These are phyloP conservation scores for Sequoiadendron giganteum DNA, from an alignment of 75 land plant species.

Conservation along the genomic window DNA sequence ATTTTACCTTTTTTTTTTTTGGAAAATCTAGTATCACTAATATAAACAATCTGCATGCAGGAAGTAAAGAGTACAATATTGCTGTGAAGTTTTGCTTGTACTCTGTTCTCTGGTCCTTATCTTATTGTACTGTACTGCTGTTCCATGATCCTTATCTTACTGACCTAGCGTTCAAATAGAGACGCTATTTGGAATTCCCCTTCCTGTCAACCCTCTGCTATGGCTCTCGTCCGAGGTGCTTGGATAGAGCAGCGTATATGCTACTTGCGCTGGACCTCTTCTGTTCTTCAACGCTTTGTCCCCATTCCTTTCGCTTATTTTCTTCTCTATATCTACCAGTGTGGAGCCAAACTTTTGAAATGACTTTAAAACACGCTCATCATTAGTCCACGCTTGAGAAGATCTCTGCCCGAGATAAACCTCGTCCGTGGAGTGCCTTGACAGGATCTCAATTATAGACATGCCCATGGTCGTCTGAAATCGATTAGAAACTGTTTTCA, in stretches of 20 bases:
- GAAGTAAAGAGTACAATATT: too few relatives aligned
- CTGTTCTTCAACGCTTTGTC: conserved; percentile 25
- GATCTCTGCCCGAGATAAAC: conserved; percentile 32
- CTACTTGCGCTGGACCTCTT: conserved; percentile 21
- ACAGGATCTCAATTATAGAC: conserved; percentile 16
- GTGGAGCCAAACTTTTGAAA: conserved; percentile 17
- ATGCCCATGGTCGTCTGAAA: conserved; percentile 28
- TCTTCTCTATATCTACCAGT: conserved; percentile 16
- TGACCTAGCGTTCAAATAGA: conserved; percentile 8
- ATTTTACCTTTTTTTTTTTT: too few relatives aligned
- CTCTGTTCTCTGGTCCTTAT: too few relatives aligned
- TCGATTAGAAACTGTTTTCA: conserved; percentile 16
- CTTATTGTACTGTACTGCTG: too few relatives aligned
- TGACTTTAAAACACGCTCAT: conserved; percentile 11
- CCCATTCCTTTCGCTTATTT: conserved; percentile 17
- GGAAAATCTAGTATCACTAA: too few relatives aligned
- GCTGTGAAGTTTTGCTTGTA: too few relatives aligned
- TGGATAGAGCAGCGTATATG: conserved; percentile 45
- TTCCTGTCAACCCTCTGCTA: conserved; percentile 34
- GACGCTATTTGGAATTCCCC: conserved; percentile 49
- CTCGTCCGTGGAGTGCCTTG: conserved; percentile 22
- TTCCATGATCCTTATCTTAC: too few relatives aligned
- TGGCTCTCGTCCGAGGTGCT: conserved; percentile 16
- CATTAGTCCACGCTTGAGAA: conserved; percentile 23
- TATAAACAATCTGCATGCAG: too few relatives aligned